Conservation (phyloP, 1,284 basidiomycete species). For the Agroathelia rolfsii region DNA sequence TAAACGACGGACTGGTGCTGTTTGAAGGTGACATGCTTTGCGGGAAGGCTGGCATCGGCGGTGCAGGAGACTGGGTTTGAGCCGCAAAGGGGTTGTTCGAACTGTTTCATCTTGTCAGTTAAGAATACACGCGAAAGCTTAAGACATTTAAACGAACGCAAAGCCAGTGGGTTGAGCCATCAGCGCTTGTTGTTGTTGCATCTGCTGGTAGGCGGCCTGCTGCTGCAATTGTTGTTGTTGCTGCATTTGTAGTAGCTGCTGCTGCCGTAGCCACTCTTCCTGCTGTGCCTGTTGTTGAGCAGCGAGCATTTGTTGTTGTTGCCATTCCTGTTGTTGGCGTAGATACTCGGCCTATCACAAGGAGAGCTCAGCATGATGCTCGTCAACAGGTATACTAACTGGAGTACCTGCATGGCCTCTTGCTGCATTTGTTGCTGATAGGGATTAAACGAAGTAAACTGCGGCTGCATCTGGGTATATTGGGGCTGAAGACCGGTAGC, state of each 20-base stretch:
- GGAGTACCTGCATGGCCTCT: conserved; percentile 54
- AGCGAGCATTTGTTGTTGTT: conserved; percentile 39
- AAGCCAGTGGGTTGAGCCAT: conserved; percentile 63
- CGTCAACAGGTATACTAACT: conserved; percentile 3
- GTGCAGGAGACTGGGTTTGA: conserved; percentile 27
- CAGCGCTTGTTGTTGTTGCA: conserved; percentile 41
- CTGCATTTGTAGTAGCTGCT: conserved; percentile 46
- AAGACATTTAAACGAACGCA: conserved; percentile 31
- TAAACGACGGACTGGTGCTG: conserved; percentile 37
- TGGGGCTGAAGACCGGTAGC: conserved; percentile 54
- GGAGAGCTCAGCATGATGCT: conserved; percentile 7
- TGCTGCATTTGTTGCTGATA: conserved; percentile 94
- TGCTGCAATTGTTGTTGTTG: conserved; percentile 49
- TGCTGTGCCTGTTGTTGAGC: conserved; percentile 44
- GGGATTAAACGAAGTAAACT: conserved; percentile 88
- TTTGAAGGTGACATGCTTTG: conserved; percentile 24
- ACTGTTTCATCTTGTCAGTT: conserved; percentile 28
- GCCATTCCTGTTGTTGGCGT: conserved; percentile 64
- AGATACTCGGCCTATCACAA: conserved; percentile 50
- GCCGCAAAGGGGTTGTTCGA: conserved; percentile 93
- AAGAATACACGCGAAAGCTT: conserved; percentile 1
- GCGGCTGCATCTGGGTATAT: conserved; percentile 41
- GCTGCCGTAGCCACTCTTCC: conserved; percentile 61
- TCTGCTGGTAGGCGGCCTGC: conserved; percentile 27
- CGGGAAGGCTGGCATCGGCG: conserved; percentile 23